Conservation (phyloP, 2,329 filamentous ascomycete genomes). For the Sclerotinia borealis region DNA sequence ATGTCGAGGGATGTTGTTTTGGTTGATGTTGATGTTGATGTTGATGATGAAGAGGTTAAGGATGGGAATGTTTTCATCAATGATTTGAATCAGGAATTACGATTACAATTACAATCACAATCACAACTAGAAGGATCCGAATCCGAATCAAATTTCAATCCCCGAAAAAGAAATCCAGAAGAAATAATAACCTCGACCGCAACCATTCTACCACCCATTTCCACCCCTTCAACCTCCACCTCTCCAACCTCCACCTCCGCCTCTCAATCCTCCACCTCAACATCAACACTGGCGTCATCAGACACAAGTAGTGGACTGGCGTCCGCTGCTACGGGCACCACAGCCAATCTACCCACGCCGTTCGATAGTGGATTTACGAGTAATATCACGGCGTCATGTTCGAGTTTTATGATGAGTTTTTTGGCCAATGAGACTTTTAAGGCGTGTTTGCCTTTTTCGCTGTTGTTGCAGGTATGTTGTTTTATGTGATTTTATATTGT, state of each 20-base stretch:
- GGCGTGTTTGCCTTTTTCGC: slow-evolving; percentile 73
- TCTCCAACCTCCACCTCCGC: not conserved
- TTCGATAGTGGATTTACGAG: slow-evolving; percentile 60
- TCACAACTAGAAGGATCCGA: slow-evolving; percentile 3
- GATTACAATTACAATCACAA: not conserved
- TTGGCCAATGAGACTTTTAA: slow-evolving; percentile 29
- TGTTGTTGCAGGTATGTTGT: slow-evolving; percentile 66
- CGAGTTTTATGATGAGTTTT: slow-evolving; percentile 29
- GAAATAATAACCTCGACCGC: slow-evolving; percentile 7
- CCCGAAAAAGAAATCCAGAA: not conserved
- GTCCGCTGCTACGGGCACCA: slow-evolving; percentile 16
- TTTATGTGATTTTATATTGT: not conserved
- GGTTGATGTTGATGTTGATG: not conserved
- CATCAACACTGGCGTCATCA: slow-evolving; percentile 12
- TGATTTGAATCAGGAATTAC: not conserved
- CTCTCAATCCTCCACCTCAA: slow-evolving; percentile 2
- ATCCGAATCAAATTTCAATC: not conserved
- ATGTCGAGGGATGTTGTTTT: not conserved
- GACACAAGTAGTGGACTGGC: slow-evolving; percentile 18
- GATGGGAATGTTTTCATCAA: too few relatives aligned
- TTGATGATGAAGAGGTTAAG: not conserved
- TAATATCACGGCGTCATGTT: slow-evolving; percentile 48
- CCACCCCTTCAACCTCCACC: not conserved
- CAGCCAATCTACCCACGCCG: slow-evolving; percentile 50
- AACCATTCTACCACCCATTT: slow-evolving; percentile 4